Evolutionary conservation across 352 stramenopile species (phyloP).

Genomic region (Globisporangium solare): DNA sequence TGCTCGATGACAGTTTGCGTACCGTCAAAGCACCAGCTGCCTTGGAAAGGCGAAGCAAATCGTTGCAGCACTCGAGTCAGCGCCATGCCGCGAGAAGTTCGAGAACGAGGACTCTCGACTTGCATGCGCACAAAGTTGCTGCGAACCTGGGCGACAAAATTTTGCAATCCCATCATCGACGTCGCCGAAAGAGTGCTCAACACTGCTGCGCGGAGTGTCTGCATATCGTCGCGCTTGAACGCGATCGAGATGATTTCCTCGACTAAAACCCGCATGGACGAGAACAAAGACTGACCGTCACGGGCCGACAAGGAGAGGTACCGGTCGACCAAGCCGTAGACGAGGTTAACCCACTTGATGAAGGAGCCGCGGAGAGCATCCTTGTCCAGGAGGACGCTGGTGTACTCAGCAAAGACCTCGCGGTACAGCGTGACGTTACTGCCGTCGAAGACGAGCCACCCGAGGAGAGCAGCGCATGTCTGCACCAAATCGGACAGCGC

Average conservation of each 20-base stretch:
- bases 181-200: constrained; percentile 24
- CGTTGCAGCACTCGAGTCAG: constrained; percentile 10
- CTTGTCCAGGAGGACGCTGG: constrained; percentile 25
- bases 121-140: constrained; percentile 18
- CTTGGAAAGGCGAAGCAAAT: constrained; percentile 8
- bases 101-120: background rate
- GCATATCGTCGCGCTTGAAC: constrained; percentile 29
- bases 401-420: constrained; percentile 18
- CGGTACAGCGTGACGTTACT: constrained; percentile 25
- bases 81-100: constrained; percentile 8
- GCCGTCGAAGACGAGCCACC: constrained; percentile 26
- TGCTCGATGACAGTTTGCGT: constrained; percentile 6
- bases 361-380: constrained; percentile 23
- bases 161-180: constrained; percentile 30
- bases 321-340: constrained; percentile 23
- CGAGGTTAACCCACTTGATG: constrained; percentile 22
- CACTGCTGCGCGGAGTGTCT: constrained; percentile 21
- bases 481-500: constrained; percentile 14
- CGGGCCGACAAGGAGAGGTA: constrained; percentile 15
- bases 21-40: constrained; percentile 9
- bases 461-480: constrained; percentile 21
- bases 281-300: background rate
- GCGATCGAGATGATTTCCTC: constrained; percentile 33
- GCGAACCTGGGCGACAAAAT: constrained; percentile 33
- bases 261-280: constrained; percentile 20